Conservation (phyloP, 495 filamentous ascomycete species). For the Trichoderma orchidacearum region DNA sequence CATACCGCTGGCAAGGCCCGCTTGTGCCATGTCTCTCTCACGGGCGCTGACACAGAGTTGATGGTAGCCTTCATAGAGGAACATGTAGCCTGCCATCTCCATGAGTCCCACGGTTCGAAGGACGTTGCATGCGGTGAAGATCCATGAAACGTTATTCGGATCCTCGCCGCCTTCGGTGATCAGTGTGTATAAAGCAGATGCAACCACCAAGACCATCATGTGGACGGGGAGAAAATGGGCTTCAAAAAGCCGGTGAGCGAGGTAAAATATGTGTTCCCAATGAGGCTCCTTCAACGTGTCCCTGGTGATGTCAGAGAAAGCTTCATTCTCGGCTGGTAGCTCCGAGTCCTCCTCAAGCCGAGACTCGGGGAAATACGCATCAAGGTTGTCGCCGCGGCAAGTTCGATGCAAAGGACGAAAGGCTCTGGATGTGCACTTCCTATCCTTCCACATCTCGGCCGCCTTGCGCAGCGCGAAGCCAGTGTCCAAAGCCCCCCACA, state of each 20-base stretch:
- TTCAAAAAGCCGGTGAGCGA: constrained; percentile 51
- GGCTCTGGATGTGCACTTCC: constrained; percentile 32
- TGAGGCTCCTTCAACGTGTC: constrained; percentile 29
- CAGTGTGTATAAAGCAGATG: constrained; percentile 40
- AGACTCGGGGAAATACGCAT: constrained; percentile 29
- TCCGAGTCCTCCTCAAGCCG: constrained; percentile 22
- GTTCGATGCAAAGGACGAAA: constrained; percentile 34
- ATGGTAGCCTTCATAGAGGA: constrained; percentile 50
- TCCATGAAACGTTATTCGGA: constrained; percentile 34
- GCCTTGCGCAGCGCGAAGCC: constrained; percentile 43
- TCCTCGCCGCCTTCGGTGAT: constrained; percentile 30
- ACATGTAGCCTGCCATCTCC: constrained; percentile 43
- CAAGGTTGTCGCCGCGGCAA: constrained; percentile 23
- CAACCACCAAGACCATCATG: constrained; percentile 43
- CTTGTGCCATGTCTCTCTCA: constrained; percentile 49
- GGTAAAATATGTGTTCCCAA: constrained; percentile 27
- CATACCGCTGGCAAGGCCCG: constrained; percentile 42
- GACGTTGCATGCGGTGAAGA: constrained; percentile 41
- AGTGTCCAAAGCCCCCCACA: constrained; percentile 59
- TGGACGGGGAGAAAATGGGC: constrained; percentile 57
- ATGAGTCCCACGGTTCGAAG: constrained; percentile 44
- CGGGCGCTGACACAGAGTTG: constrained; percentile 38
- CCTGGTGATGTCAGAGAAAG: constrained; percentile 32
- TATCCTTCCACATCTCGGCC: constrained; percentile 32
- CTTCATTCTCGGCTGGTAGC: constrained; percentile 24